phyloP scores from a whole-genome alignment of 441 rosid genomes.

The Adansonia rubrostipa region DNA sequence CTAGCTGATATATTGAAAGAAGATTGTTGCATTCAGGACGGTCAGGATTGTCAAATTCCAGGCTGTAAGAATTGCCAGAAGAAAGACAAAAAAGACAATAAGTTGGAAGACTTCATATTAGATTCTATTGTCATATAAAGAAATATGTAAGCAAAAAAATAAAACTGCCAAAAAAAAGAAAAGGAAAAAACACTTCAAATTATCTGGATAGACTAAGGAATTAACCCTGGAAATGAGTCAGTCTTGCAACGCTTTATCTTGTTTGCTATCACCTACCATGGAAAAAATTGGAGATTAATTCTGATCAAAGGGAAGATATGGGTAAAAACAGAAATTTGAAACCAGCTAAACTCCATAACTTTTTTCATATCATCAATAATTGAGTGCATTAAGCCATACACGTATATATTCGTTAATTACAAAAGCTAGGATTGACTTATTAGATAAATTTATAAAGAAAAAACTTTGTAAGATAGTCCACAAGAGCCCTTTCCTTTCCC shows the following conservation, averaged over 20 bases:
- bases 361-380: background rate
- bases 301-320: background rate
- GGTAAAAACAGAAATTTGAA: background rate
- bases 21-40: conserved; percentile 97
- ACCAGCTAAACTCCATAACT: background rate
- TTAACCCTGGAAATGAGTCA: conserved; percentile 80
- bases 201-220: conserved; percentile 26
- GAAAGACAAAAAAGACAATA: conserved; percentile 19
- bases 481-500: background rate
- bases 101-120: conserved; percentile 23
- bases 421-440: background rate
- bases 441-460: background rate
- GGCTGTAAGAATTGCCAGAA: conserved; percentile 45
- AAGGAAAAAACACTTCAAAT: background rate
- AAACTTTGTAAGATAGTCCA: background rate
- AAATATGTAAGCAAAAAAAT: background rate
- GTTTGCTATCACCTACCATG: conserved; percentile 70
- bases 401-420: conserved; percentile 6
- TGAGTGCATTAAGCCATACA: background rate
- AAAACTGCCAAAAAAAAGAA: background rate
- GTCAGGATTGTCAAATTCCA: conserved; percentile 89
- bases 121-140: background rate
- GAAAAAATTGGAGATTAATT: conserved; percentile 13
- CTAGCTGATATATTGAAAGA: conserved; percentile 85
- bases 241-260: conserved; percentile 96